phyloP scores from a whole-genome alignment of 495 filamentous ascomycete species.

The Umbilicaria muhlenbergii region DNA sequence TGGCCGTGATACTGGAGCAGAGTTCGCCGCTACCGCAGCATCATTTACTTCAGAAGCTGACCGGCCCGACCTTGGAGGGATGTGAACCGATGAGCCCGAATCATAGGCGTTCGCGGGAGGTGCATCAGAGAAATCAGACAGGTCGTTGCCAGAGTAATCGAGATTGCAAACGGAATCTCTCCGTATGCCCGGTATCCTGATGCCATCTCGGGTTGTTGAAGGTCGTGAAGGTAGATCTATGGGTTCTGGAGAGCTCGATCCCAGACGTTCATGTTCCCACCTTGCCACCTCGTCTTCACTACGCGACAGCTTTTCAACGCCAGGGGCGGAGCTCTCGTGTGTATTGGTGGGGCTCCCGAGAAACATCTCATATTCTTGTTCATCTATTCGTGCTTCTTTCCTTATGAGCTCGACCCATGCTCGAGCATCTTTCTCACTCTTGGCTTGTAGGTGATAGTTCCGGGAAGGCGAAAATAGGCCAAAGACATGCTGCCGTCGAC shows the following conservation, averaged over 20 bases:
- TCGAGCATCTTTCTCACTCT: slow-evolving; percentile 55
- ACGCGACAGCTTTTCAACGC: slow-evolving; percentile 20
- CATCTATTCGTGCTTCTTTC: slow-evolving; percentile 62
- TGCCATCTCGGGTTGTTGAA: slow-evolving; percentile 13
- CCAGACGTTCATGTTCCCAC: slow-evolving; percentile 19
- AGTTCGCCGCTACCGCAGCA: slow-evolving; percentile 13
- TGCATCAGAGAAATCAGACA: slow-evolving; percentile 74
- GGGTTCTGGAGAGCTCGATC: slow-evolving; percentile 54
- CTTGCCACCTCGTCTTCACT: slow-evolving; percentile 10
- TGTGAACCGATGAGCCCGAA: background rate
- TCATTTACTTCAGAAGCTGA: no score
- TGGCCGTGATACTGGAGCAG: slow-evolving; percentile 16
- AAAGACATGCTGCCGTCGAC: slow-evolving; percentile 65
- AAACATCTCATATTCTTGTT: slow-evolving; percentile 69
- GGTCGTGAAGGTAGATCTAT: slow-evolving; percentile 13
- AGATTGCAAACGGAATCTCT: slow-evolving; percentile 35
- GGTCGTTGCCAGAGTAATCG: slow-evolving; percentile 79
- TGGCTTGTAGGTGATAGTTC: slow-evolving; percentile 79
- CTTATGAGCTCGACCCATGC: slow-evolving; percentile 81
- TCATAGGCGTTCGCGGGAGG: slow-evolving; percentile 5
- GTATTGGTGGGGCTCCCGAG: slow-evolving; percentile 38
- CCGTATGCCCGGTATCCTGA: slow-evolving; percentile 19
- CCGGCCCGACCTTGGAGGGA: slow-evolving; percentile 2
- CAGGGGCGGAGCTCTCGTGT: slow-evolving; percentile 11
- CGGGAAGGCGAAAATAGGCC: slow-evolving; percentile 84